These are phyloP conservation scores for Cyathus striatus DNA, from an alignment of 768 basidiomycete species.

Conservation along the genomic window DNA sequence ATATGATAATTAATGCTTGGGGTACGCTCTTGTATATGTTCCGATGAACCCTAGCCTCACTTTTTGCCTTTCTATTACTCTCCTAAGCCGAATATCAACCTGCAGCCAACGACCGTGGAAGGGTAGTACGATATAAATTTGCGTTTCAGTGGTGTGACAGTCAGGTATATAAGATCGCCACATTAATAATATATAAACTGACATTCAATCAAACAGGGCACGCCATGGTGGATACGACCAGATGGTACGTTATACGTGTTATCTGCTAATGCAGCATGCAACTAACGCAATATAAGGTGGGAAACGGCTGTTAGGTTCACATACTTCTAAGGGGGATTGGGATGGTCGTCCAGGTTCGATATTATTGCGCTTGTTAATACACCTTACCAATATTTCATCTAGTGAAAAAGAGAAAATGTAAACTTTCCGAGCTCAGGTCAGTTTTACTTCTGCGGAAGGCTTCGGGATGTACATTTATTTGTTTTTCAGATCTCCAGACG, in stretches of 20 bases:
- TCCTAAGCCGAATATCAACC: conserved; percentile 58
- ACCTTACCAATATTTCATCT: not conserved
- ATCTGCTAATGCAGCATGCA: no score
- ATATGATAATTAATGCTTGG: conserved; percentile 68
- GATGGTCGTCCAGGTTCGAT: no score
- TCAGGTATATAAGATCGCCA: conserved; percentile 38
- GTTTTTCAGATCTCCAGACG: no score
- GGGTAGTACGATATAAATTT: conserved; percentile 77
- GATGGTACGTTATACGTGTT: no score
- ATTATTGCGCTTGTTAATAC: not conserved
- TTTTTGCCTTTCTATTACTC: not conserved
- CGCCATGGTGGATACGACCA: conserved; percentile 39
- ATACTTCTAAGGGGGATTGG: no score
- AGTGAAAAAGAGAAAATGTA: conserved; percentile 2
- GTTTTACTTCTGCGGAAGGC: no score
- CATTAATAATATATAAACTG: no score
- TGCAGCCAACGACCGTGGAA: conserved; percentile 37
- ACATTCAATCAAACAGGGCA: conserved; percentile 26
- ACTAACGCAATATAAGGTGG: no score
- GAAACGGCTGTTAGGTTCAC: no score
- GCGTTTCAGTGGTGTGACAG: conserved; percentile 80
- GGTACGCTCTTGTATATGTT: conserved; percentile 33
- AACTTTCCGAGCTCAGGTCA: conserved; percentile 2
- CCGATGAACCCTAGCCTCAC: not conserved
- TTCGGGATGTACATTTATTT: no score